These are phyloP conservation scores for Hypoxylon rubiginosum DNA, from an alignment of 2,329 filamentous ascomycete species.

Conservation along the genomic window DNA sequence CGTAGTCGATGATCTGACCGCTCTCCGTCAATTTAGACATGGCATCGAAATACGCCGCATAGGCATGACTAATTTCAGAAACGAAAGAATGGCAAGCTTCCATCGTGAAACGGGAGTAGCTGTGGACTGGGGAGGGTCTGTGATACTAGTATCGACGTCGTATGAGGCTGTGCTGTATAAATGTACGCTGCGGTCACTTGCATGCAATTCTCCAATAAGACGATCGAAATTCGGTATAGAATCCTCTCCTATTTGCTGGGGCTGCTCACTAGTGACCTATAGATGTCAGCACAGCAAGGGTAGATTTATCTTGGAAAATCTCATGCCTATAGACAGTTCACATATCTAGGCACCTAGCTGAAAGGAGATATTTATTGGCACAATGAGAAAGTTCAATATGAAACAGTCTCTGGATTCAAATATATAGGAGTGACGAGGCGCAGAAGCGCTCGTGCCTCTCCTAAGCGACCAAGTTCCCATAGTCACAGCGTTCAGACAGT, in stretches of 20 bases:
- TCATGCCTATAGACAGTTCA: not conserved
- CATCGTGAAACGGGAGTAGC: not conserved
- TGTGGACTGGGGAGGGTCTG: not conserved
- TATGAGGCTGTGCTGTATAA: conserved; percentile 21
- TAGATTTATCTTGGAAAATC: not conserved
- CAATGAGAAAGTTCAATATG: not conserved
- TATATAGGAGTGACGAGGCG: not conserved
- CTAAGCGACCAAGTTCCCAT: not conserved
- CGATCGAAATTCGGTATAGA: not conserved
- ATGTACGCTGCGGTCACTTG: conserved; percentile 10
- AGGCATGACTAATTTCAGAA: not conserved
- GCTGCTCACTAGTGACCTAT: not conserved
- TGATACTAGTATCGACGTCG: not conserved
- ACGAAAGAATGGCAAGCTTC: not conserved
- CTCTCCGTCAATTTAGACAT: conserved; percentile 4
- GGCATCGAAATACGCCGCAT: not conserved
- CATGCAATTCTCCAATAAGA: not conserved
- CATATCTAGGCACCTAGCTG: not conserved
- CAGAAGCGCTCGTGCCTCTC: not conserved
- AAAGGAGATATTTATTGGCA: not conserved
- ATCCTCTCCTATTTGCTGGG: not conserved
- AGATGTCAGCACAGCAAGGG: not conserved
- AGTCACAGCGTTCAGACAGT: not conserved
- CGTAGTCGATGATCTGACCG: not conserved
- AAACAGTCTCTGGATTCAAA: not conserved